These are phyloP conservation scores for Fusarium sp. DNA, from an alignment of 2,329 filamentous ascomycete genomes.

Conservation along the genomic window DNA sequence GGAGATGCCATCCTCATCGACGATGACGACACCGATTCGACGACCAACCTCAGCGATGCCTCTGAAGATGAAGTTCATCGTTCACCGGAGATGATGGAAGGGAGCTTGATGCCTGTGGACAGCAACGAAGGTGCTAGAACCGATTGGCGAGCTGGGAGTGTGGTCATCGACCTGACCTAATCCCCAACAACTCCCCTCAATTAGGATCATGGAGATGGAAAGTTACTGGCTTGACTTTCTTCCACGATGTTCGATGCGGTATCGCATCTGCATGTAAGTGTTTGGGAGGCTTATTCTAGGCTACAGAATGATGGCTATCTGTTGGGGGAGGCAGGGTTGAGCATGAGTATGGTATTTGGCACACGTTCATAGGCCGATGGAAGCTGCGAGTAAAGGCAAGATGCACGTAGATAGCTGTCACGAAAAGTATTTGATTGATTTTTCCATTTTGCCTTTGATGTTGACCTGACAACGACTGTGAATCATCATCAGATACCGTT, in stretches of 20 bases:
- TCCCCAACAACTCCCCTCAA: background rate
- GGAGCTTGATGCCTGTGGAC: constrained; percentile 6
- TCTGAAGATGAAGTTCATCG: constrained; percentile 2
- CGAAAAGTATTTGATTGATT: constrained; percentile 7
- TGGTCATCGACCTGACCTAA: constrained; percentile 40
- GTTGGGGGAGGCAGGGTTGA: constrained; percentile 3
- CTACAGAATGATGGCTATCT: background rate
- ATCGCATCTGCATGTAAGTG: background rate
- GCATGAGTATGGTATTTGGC: constrained; percentile 6
- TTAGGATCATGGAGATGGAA: background rate
- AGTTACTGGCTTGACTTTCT: background rate
- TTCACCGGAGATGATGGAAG: constrained; percentile 45
- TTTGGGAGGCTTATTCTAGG: constrained; percentile 6
- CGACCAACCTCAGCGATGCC: background rate
- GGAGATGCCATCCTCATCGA: constrained; percentile 42
- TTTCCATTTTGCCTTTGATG: background rate
- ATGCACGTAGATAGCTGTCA: constrained; percentile 12
- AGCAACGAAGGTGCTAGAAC: background rate
- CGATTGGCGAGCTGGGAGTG: constrained; percentile 5
- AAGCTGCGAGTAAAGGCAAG: background rate
- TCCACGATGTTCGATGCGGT: background rate
- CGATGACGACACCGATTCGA: constrained; percentile 38
- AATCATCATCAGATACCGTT: background rate
- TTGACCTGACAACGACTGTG: background rate
- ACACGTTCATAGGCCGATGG: background rate